A percentile compares a stretch with the other conserved stretches of the same genome.
These are phyloP conservation scores for Plasmopara halstedii DNA, from an alignment of 352 stramenopile species.

Conservation along the genomic window DNA sequence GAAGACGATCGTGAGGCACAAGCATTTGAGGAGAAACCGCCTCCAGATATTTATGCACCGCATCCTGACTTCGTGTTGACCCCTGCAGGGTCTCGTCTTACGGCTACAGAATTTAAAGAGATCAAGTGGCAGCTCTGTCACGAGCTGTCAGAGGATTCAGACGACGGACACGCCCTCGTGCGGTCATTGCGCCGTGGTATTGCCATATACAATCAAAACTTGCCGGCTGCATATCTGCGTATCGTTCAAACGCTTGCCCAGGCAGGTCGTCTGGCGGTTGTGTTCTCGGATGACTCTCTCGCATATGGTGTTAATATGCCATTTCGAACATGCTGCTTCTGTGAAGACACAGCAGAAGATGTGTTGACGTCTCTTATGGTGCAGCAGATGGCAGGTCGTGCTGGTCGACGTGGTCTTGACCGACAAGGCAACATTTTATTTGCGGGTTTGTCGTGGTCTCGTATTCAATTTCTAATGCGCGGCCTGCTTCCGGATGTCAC, in stretches of 20 bases:
- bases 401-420: constrained; percentile 96
- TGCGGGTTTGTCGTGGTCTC: constrained; percentile 89
- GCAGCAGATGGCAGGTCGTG: constrained; percentile 98
- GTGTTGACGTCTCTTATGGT: constrained; percentile 95
- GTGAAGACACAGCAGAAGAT: constrained; percentile 92
- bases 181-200: constrained; percentile 93
- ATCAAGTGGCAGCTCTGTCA: constrained; percentile 84
- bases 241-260: constrained; percentile 96
- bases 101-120: constrained; percentile 87
- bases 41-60: constrained; percentile 92
- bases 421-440: constrained; percentile 97
- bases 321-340: constrained; percentile 98
- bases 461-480: constrained; percentile 96
- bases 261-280: constrained; percentile 94
- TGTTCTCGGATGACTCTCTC: constrained; percentile 97
- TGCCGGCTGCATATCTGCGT: constrained; percentile 92
- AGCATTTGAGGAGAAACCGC: constrained; percentile 73
- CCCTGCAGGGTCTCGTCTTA: constrained; percentile 89
- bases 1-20: constrained; percentile 74
- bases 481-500: constrained; percentile 92
- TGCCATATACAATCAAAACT: constrained; percentile 98
- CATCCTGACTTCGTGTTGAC: constrained; percentile 98
- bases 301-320: constrained; percentile 99
- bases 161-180: constrained; percentile 74
- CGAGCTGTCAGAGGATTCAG: constrained; percentile 72